Evolutionary conservation across 805 yeast genomes (phyloP).

Genomic region (Lipomyces chichibuensis): DNA sequence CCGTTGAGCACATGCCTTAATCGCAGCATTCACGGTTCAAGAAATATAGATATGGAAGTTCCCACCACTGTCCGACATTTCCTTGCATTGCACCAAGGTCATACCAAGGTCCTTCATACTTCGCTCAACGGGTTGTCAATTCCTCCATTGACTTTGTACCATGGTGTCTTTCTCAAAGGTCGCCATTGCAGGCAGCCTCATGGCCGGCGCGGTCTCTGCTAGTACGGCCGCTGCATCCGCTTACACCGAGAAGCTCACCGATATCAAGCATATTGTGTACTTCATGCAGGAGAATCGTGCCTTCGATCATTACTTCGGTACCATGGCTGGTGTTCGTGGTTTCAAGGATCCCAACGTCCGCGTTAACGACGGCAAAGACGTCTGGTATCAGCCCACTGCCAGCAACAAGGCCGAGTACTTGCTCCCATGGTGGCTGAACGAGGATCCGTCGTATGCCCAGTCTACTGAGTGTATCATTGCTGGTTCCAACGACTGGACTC

Average conservation of each 20-base stretch:
- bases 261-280: constrained; percentile 35
- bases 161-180: background rate
- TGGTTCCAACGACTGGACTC: constrained; percentile 40
- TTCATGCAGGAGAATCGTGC: constrained; percentile 42
- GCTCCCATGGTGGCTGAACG: constrained; percentile 37
- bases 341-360: constrained; percentile 39
- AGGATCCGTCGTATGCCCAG: constrained; percentile 30
- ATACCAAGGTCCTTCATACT: background rate
- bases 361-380: constrained; percentile 12
- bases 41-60: too few species aligned
- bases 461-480: constrained; percentile 37
- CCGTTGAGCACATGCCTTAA: too few species aligned
- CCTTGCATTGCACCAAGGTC: background rate
- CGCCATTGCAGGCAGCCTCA: background rate
- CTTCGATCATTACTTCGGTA: constrained; percentile 39
- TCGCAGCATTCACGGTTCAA: too few species aligned
- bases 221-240: background rate
- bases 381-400: constrained; percentile 31
- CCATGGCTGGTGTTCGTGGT: constrained; percentile 41
- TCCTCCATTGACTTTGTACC: background rate
- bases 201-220: constrained; percentile 6
- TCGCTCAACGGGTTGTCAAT: background rate
- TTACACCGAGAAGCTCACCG: constrained; percentile 5
- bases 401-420: constrained; percentile 27
- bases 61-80: background rate